Base-by-base conservation (phyloP, 2,329 filamentous ascomycete species). In the Anthostomella pinea region DNA sequence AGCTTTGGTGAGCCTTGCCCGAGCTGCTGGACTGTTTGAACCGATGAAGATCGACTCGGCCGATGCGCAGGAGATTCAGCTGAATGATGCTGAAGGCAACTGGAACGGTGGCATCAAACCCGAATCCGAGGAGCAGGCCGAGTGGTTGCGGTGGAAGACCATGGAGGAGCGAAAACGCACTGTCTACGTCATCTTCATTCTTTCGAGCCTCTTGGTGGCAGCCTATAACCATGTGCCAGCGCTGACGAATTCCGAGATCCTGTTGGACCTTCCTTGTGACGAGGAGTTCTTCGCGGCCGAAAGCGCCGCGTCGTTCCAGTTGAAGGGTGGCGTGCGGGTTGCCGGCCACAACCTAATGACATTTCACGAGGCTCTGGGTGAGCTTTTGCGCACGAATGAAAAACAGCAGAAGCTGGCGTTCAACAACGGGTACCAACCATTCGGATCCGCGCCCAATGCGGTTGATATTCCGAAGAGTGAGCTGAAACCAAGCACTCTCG, bases 181-280 rank as follows among this genome's bases (percentile, higher is more conserved):
- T 1, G 77, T 96, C 19, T 97, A 90, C 59, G 81, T 85, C 30
- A 85, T 97, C 39, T 97, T 96, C 63, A 83, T 87, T 40, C 73
- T 97, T 32, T 96, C 91, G 3, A 96, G 91, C 60, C 73, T 97
- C 28, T 71, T 95, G 10, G 89, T 95, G 11, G 88, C 87, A 3
- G 87, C 89, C 3, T 96, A 96, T 67, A 96, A 96, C 59, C 88
- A 95, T 59, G 79, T 87, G 1, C 93, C 91, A 6, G 84, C 87
- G 1, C 73, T 98, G 53, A 89, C 91, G 28, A 97, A 97, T 60
- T 96, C 91, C 0, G 91, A 98, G 60, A 90, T 97, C 34, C 74
- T 82, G 35, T 74, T 96, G 17, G 87, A 95, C 54, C 70, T 97
- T 13, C 93, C 93, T 3, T 96, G 90, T 51, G 89, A 95, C 57